phyloP scores from a whole-genome alignment of 805 yeast genomes.

The Candida nemodendra region DNA sequence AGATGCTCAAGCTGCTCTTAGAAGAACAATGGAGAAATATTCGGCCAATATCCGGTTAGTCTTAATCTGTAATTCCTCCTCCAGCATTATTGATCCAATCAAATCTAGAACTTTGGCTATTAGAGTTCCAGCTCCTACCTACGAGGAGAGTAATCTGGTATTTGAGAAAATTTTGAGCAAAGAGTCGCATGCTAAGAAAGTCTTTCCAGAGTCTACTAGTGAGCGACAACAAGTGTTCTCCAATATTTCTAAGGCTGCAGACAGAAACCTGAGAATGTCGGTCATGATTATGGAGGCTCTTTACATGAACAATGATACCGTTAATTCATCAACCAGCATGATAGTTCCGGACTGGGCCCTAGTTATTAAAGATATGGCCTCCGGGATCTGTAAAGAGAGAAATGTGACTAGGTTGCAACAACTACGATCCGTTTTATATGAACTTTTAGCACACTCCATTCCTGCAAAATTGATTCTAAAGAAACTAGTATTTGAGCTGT shows the following conservation, averaged over 20 bases:
- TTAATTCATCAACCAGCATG: constrained; percentile 47
- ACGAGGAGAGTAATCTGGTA: constrained; percentile 54
- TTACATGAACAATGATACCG: constrained; percentile 61
- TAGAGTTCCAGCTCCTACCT: constrained; percentile 81
- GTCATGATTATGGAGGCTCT: constrained; percentile 80
- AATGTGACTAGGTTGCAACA: constrained; percentile 61
- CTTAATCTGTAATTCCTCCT: constrained; percentile 83
- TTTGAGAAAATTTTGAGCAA: constrained; percentile 53
- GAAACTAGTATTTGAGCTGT: constrained; percentile 42
- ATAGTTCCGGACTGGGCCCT: constrained; percentile 86
- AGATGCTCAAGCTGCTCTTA: constrained; percentile 93
- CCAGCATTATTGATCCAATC: constrained; percentile 91
- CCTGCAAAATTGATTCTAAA: constrained; percentile 83
- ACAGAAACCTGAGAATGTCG: constrained; percentile 76
- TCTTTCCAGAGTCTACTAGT: constrained; percentile 35
- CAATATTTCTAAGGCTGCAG: constrained; percentile 52
- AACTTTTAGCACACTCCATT: constrained; percentile 87
- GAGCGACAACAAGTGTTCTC: constrained; percentile 38
- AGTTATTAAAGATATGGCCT: constrained; percentile 68
- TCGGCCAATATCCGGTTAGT: constrained; percentile 83
- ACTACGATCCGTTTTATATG: constrained; percentile 71
- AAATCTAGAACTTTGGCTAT: constrained; percentile 87
- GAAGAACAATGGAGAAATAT: constrained; percentile 96
- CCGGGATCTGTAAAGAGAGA: constrained; percentile 56
- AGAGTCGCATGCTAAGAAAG: constrained; percentile 43